These are phyloP conservation scores for Suzukiozyma palmioleophila DNA, from an alignment of 1,139 yeast genomes.

Conservation along the genomic window DNA sequence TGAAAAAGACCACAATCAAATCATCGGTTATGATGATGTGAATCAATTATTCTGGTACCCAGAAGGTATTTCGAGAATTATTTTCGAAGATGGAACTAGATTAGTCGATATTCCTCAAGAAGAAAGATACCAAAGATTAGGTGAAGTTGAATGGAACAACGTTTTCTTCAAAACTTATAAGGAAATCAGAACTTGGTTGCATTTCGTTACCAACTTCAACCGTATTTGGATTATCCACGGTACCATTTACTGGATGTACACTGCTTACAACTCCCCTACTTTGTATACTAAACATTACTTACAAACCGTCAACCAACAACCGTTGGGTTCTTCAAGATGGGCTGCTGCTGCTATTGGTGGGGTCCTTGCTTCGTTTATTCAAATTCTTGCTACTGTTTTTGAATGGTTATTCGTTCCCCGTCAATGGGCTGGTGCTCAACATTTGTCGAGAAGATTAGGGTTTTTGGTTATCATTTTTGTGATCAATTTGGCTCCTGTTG, in stretches of 20 bases:
- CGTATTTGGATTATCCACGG: slow-evolving; percentile 97
- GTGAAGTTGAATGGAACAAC: slow-evolving; percentile 88
- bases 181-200: slow-evolving; percentile 98
- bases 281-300: slow-evolving; percentile 81
- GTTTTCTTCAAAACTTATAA: slow-evolving; percentile 95
- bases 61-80: slow-evolving; percentile 92
- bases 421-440: slow-evolving; percentile 99
- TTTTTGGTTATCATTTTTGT: slow-evolving; percentile 65
- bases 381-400: slow-evolving; percentile 80
- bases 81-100: slow-evolving; percentile 86
- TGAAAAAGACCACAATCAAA: slow-evolving; percentile 91
- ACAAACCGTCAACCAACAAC: slow-evolving; percentile 80
- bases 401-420: slow-evolving; percentile 98
- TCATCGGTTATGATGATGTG: slow-evolving; percentile 97
- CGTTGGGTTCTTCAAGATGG: slow-evolving; percentile 86
- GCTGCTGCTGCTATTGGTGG: slow-evolving; percentile 94
- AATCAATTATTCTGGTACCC: slow-evolving; percentile 99
- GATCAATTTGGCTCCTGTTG: slow-evolving; percentile 79
- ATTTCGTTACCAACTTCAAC: slow-evolving; percentile 89
- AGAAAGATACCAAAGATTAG: slow-evolving; percentile 84
- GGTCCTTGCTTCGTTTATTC: slow-evolving; percentile 74
- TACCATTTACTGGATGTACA: slow-evolving; percentile 89
- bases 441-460: slow-evolving; percentile 79
- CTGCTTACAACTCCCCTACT: slow-evolving; percentile 89
- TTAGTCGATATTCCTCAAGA: slow-evolving; percentile 85